Percentiles rank a stretch among this genome's conserved stretches.
Conservation (phyloP, 164 flowering plant genomes). For the Macadamia tetraphylla region DNA sequence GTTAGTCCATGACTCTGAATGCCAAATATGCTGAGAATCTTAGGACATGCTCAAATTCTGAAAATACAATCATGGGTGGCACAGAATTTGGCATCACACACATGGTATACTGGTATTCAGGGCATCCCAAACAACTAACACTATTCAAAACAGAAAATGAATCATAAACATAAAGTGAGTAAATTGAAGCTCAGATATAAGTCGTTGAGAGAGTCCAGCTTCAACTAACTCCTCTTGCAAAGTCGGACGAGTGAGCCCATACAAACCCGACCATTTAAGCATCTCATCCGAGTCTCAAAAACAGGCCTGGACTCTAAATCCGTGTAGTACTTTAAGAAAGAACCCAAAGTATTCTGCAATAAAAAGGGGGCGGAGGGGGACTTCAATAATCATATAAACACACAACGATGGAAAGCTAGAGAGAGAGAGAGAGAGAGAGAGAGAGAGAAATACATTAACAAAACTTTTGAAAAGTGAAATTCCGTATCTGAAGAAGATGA, state of each 20-base stretch:
- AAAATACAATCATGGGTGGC: no score
- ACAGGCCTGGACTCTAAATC: constrained; percentile 58
- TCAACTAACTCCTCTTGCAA: constrained; percentile 59
- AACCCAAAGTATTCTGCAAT: constrained; percentile 44
- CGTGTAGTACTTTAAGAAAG: constrained; percentile 62
- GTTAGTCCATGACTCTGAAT: neutral
- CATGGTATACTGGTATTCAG: no score
- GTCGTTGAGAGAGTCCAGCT: constrained; percentile 47
- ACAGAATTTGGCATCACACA: no score
- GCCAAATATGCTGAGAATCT: neutral
- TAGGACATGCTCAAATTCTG: neutral
- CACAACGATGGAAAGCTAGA: neutral
- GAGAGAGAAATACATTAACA: constrained; percentile 40
- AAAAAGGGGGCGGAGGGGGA: neutral
- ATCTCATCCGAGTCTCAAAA: constrained; percentile 77
- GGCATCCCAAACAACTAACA: no score
- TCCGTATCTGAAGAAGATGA: constrained; percentile 57
- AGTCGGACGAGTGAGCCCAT: constrained; percentile 49
- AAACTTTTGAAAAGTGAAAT: constrained; percentile 54
- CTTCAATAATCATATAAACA: neutral
- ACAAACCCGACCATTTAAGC: constrained; percentile 83
- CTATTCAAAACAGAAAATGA: no score
- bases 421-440: neutral
- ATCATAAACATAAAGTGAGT: neutral
- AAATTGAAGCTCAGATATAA: constrained; percentile 51